Evolutionary conservation across 257 asterid genomes (phyloP), one percentile per base, ranked within the genome.

Genomic region (Jaltomata sinuosa): DNA sequence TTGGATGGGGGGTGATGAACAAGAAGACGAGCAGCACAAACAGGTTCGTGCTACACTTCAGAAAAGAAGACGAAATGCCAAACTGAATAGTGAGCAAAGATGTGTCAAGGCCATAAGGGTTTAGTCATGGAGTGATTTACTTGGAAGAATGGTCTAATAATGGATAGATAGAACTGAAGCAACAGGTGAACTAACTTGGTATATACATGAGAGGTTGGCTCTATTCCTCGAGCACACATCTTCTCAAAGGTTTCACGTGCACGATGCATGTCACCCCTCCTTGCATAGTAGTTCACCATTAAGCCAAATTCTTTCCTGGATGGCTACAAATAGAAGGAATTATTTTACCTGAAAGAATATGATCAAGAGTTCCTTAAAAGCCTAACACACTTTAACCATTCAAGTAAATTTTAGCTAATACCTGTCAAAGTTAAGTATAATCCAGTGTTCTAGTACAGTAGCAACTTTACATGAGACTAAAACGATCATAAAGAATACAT

Each of bases 201-300:
- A 87, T 93, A 96, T 77, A 94, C 97, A 89, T 96, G 98, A 86
- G 91, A 89, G 32, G 91, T 87, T 81, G 99, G 99, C 89, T 93
- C 98, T 36, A 96, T 96, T 85, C 99, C 99, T 80, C 97, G 89
- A 65, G 96, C 93, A 79, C 99, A 89, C 98, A 96, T 96, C 92
- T 87, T 93, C 92, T 96, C 99, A 89, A 96, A 96, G 69, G 88
- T 90, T 89, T 95, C 97, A 65, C 98, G 97, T 72, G 99, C 98
- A 79, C 95, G 97, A 91, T 94, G 95, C 98, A 93, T 91, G 88
- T 96, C 99, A 74, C 99, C 98, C 68, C 97, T 91, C 87, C 97
- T 96, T 34, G 91, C 99, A 79, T 96, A 96, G 87, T 94, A 96
- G 87, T 90, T 94, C 91, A 96, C 96, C 98, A 96, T 89, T 90